Conservation (phyloP, 768 basidiomycete species). For the Boletus coccyginus region DNA sequence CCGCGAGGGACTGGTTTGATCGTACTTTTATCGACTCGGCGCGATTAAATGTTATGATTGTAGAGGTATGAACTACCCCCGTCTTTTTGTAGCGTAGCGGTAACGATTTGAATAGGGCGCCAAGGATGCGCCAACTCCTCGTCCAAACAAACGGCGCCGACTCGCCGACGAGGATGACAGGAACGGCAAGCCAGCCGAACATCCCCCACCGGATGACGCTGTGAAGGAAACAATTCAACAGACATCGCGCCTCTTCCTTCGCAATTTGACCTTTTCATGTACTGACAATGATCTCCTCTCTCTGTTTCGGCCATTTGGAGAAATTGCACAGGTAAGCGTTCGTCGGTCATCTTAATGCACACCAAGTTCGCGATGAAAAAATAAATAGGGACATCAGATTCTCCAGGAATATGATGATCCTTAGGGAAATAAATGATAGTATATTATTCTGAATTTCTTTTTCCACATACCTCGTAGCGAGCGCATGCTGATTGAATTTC, state of each 20-base stretch:
- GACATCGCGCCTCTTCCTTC: slow-evolving; percentile 83
- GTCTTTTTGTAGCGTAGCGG: background rate
- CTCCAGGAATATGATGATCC: slow-evolving; percentile 33
- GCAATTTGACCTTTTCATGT: slow-evolving; percentile 91
- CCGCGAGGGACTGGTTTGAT: slow-evolving; percentile 82
- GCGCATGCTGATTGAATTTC: slow-evolving; percentile 1
- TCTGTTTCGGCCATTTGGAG: slow-evolving; percentile 67
- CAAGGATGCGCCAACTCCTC: slow-evolving; percentile 63
- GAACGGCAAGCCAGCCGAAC: slow-evolving; percentile 5
- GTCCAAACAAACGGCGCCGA: slow-evolving; percentile 69
- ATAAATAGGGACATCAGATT: slow-evolving; percentile 50
- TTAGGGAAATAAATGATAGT: slow-evolving; percentile 60
- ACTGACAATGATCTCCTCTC: slow-evolving; percentile 65
- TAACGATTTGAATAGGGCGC: slow-evolving; percentile 46
- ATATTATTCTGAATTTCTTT: slow-evolving; percentile 28
- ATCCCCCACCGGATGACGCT: slow-evolving; percentile 29
- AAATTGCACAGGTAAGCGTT: slow-evolving; percentile 68
- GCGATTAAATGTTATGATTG: slow-evolving; percentile 68
- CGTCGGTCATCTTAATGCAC: background rate
- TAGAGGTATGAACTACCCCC: slow-evolving; percentile 52
- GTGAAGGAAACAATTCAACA: slow-evolving; percentile 54
- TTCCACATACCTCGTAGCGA: background rate
- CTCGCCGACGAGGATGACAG: slow-evolving; percentile 51
- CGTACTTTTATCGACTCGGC: slow-evolving; percentile 79
- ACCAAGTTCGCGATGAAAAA: slow-evolving; percentile 37